Evolutionary conservation across 176 grass and related monocot species (phyloP), one percentile per base, ranked within the genome.

Genomic region (Musa acuminata): DNA sequence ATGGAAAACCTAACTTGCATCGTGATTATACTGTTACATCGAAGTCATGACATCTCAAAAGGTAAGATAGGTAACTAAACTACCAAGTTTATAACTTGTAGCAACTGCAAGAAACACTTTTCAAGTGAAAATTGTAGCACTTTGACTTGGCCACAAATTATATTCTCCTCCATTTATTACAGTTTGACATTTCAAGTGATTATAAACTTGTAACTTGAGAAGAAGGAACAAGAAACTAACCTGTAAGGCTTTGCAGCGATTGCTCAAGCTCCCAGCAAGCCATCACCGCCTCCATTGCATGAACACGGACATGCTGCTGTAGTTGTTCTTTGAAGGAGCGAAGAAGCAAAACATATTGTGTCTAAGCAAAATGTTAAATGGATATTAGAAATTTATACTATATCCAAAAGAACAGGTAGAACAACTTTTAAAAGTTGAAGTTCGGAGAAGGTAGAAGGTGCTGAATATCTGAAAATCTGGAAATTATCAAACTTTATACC

Each of bases 221-320:
- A 20, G 9, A 51, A 25, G 52, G 17, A 55, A 27, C 52, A 22
- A 8, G 9, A 57, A 20, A 49, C 24, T 52, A 11, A 77, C 75
- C 75, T 77, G 75, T 77, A 49, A 77, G 20, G 75, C 49, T 77
- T 64, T 77, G 75, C n/a, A 77, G 75, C 51, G 75, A 77, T 35
- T 77, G 75, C 60, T 77, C 75, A 9, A 77, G 58, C 75, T 77
- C 75, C 75, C 75, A 77, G 59, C 75, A 77, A 49, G 75, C 60
- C 75, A 77, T 77, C 75, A 77, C 75, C 7, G 75, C 75, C 49
- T 77, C 75, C 75, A 77, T 77, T 11, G 75, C 75, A 52, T 77
- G 60, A 51, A 77, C 75, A 19, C 75, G 75, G 49, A 77, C 75
- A 52, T 77, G 75, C 75, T 77, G 75, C 49, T 77, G 75, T 52